Conservation (phyloP, 306 rosid genomes). For the Quercus parvula region DNA sequence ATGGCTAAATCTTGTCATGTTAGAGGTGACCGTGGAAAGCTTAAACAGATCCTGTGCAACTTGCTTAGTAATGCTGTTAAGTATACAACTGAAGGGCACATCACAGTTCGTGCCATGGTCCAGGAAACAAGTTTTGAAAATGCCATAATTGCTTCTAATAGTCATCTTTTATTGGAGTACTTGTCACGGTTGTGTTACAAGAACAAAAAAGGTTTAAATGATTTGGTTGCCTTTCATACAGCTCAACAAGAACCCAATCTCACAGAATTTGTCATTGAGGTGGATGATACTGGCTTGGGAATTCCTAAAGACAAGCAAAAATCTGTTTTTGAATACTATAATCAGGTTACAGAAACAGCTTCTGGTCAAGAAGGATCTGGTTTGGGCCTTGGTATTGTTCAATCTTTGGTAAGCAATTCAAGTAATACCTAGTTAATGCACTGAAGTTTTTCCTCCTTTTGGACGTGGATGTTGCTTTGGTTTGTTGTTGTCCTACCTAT, state of each 20-base stretch:
- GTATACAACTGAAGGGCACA: background rate
- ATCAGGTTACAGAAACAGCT: background rate
- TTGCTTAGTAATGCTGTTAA: slow-evolving; percentile 4
- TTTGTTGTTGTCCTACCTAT: too few species aligned
- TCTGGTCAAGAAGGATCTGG: slow-evolving; percentile 4
- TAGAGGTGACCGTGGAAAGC: slow-evolving; percentile 5
- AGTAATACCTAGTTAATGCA: too few species aligned
- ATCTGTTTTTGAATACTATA: slow-evolving; percentile 3
- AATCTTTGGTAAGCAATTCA: slow-evolving; percentile 2
- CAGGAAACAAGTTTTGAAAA: background rate
- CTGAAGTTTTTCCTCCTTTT: background rate
- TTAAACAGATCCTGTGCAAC: slow-evolving; percentile 6
- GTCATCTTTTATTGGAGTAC: background rate
- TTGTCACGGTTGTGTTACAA: background rate
- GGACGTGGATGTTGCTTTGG: background rate
- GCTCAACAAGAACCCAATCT: background rate
- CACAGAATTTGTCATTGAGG: slow-evolving; percentile 6
- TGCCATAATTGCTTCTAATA: background rate
- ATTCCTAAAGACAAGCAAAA: slow-evolving; percentile 2
- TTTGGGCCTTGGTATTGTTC: slow-evolving; percentile 17
- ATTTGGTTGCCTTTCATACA: background rate
- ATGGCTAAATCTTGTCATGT: background rate
- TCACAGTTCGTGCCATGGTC: slow-evolving; percentile 2
- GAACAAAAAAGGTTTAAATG: background rate
- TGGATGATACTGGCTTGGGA: slow-evolving; percentile 10